These are phyloP conservation scores for Bruguiera parviflora DNA, from an alignment of 345 rosid genomes.

Conservation along the genomic window DNA sequence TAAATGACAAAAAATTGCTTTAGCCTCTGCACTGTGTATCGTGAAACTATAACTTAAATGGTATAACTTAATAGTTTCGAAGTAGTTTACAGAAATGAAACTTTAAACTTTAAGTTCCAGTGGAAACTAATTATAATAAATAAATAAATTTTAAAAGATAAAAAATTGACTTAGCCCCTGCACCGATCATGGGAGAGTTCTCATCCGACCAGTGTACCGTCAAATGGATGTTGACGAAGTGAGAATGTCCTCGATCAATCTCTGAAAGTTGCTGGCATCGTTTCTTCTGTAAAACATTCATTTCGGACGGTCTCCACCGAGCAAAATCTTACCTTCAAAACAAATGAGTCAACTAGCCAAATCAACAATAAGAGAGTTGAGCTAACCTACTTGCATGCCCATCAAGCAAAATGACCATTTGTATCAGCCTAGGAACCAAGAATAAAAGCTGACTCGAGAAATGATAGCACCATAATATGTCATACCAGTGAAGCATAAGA, in stretches of 20 bases:
- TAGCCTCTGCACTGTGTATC: no score
- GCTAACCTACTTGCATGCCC: background rate
- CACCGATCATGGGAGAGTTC: no score
- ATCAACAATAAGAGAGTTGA: background rate
- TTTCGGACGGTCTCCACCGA: conserved; percentile 54
- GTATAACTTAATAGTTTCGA: no score
- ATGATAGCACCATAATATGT: background rate
- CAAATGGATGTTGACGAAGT: no score
- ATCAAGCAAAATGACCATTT: background rate
- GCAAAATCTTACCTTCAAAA: conserved; percentile 74
- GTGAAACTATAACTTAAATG: no score
- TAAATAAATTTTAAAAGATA: no score
- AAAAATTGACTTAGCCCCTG: no score
- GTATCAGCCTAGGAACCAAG: background rate
- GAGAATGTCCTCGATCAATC: conserved; percentile 21
- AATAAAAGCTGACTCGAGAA: background rate
- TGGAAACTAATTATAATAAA: no score
- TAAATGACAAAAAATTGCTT: no score
- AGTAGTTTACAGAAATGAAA: no score
- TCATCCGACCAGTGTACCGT: no score
- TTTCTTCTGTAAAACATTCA: conserved; percentile 80
- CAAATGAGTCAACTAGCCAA: background rate
- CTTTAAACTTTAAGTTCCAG: no score
- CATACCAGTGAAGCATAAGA: conserved; percentile 83
- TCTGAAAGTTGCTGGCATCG: conserved; percentile 53